Base-by-base conservation (phyloP, 805 yeast genomes). In the Candida golubevii region DNA sequence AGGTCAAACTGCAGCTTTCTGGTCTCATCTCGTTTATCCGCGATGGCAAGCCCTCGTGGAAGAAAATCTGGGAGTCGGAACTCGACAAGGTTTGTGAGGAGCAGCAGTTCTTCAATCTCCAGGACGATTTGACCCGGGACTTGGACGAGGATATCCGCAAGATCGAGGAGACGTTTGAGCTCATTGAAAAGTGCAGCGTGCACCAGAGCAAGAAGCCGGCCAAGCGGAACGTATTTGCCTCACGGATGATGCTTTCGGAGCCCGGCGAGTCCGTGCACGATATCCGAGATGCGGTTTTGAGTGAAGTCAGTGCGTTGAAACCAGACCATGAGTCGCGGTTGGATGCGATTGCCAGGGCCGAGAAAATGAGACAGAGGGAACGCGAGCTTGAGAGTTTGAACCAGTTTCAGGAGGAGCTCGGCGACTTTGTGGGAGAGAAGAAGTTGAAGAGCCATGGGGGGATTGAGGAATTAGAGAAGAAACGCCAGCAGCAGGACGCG, bases 61-160 rank as follows among this genome's bases (percentile, higher is more conserved):
- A 87, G 59, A 79, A 79, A 53, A 83, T 88, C 8, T 91, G 99
- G 97, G 97, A 90, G 59, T 70, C 83, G 6, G 97, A 89, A 59
- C 74, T 93, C 44, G 93, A 88, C 48, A 83, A 83, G 32, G 91
- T 93, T 11, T 85, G 96, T 51, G 96, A 88, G 57, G 97, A 90
- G 58, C 98, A 93, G 62, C 95, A 91, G 53, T 88, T 88, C 61
- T 80, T 90, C 66, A 86, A 86, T 44, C 74, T 88, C 14, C 97
- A 91, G 62, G 97, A 88, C 56, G 96, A 88, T 48, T 75, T 95
- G 43, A 79, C 88, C 1, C 74, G 72, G 28, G 95, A 91, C 58
- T 66, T 93, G 50, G 78, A 76, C 35, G 93, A 88, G 49, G 99
- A 93, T 64, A 65, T 93, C 29, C 77, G 75, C 23, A 84, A 82